Percentiles rank a stretch among this genome's conserved stretches.
These are phyloP conservation scores for Nitzschia palea DNA, from an alignment of 108 stramenopile genomes.

Conservation along the genomic window DNA sequence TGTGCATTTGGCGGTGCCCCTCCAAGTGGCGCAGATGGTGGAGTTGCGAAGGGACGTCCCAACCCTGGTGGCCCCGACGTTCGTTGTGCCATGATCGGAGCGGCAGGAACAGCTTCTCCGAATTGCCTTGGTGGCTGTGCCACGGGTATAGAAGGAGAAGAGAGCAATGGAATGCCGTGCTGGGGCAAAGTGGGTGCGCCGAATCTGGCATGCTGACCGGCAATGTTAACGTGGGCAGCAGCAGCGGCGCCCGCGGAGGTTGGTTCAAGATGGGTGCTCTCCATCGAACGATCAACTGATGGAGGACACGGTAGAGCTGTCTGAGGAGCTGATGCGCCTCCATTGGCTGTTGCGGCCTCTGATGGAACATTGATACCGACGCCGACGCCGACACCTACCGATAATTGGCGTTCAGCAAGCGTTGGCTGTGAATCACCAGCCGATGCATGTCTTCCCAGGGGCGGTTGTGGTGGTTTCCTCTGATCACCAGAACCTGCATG, in stretches of 20 bases:
- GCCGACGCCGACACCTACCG: slow-evolving; percentile 2
- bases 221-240: too few species aligned
- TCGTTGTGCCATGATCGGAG: not conserved
- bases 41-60: not conserved
- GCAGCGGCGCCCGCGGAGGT: not conserved
- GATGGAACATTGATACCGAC: not conserved
- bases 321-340: not conserved
- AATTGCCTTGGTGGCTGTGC: not conserved
- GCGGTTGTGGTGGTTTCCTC: not conserved
- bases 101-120: not conserved
- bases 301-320: not conserved
- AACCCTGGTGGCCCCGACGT: not conserved
- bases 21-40: not conserved
- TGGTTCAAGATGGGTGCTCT: not conserved
- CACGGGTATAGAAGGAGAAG: not conserved
- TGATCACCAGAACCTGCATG: not conserved
- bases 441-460: slow-evolving; percentile 25
- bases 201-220: not conserved
- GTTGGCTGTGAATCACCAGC: slow-evolving; percentile 8
- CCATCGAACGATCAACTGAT: not conserved
- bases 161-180: not conserved
- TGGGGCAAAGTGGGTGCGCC: not conserved
- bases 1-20: not conserved
- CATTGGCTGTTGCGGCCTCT: not conserved
- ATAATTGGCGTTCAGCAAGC: slow-evolving; percentile 11